A percentile compares a stretch with the other conserved stretches of the same genome.
Evolutionary conservation across 768 basidiomycete genomes (phyloP).

Genomic region (Podaxis mareebaensis): DNA sequence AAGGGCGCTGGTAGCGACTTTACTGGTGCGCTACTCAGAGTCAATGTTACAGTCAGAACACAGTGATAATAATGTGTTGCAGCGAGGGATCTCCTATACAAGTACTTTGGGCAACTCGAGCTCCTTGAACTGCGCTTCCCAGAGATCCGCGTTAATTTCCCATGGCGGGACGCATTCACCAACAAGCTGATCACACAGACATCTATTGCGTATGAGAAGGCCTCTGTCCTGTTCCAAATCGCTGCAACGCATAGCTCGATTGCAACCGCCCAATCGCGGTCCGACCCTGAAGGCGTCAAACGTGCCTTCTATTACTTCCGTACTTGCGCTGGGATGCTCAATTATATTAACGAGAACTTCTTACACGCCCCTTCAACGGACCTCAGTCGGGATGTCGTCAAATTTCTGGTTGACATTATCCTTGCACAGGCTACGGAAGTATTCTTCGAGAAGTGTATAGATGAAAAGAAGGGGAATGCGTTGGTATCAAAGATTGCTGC

Average conservation of each 20-base stretch:
- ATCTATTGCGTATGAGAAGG: conserved; percentile 97
- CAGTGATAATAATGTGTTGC: neutral
- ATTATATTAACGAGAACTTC: conserved; percentile 99
- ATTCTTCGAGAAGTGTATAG: conserved; percentile 92
- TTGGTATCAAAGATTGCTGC: conserved; percentile 84
- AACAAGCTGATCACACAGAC: conserved; percentile 92
- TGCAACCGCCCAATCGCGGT: conserved; percentile 80
- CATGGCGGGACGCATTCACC: conserved; percentile 97
- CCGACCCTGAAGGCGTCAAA: conserved; percentile 90
- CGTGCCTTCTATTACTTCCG: conserved; percentile 91
- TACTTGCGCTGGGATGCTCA: conserved; percentile 93
- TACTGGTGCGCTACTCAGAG: conserved; percentile 60
- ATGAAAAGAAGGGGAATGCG: conserved; percentile 83
- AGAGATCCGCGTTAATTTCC: conserved; percentile 94
- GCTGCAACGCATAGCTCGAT: conserved; percentile 92
- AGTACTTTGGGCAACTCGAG: conserved; percentile 99
- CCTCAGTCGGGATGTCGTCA: conserved; percentile 90
- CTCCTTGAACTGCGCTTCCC: conserved; percentile 95
- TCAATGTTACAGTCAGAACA: neutral
- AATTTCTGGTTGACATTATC: conserved; percentile 86
- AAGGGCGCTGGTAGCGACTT: conserved; percentile 94
- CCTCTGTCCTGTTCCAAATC: conserved; percentile 95
- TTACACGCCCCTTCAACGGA: conserved; percentile 96
- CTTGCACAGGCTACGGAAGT: conserved; percentile 95
- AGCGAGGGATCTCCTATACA: conserved; percentile 95